phyloP scores from a whole-genome alignment of 1,284 basidiomycete genomes.

The Albatrellus sp. region DNA sequence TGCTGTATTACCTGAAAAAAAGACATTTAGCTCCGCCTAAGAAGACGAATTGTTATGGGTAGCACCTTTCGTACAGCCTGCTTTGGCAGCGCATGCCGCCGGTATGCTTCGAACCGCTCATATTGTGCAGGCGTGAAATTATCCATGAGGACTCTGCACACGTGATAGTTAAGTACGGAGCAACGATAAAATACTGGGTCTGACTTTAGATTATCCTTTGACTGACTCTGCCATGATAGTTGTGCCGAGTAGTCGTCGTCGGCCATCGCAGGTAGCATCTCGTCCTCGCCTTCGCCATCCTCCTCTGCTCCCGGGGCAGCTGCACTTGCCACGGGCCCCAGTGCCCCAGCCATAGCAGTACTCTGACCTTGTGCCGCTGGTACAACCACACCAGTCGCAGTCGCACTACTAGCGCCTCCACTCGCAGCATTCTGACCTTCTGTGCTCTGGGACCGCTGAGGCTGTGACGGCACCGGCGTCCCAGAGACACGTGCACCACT shows the following conservation, averaged over 20 bases:
- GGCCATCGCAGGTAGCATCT: conserved; percentile 67
- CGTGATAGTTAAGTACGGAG: background rate
- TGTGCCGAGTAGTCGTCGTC: conserved; percentile 78
- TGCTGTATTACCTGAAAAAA: conserved; percentile 67
- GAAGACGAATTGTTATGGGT: background rate
- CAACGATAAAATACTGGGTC: conserved; percentile 1
- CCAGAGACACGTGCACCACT: background rate
- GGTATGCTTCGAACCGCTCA: conserved; percentile 80
- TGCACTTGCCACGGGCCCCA: conserved; percentile 15
- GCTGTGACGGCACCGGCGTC: background rate
- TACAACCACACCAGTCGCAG: background rate
- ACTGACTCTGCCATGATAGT: conserved; percentile 67
- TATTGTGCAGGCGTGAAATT: conserved; percentile 77
- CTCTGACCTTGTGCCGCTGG: conserved; percentile 3
- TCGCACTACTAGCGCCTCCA: background rate
- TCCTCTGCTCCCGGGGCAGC: conserved; percentile 18
- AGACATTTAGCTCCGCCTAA: background rate
- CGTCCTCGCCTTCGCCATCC: conserved; percentile 60
- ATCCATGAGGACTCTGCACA: conserved; percentile 68
- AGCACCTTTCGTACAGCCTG: conserved; percentile 68
- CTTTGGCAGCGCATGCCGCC: conserved; percentile 75
- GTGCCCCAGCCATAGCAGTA: conserved; percentile 7
- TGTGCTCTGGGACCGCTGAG: background rate
- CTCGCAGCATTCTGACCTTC: too few species aligned
- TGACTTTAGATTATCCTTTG: conserved; percentile 75